Evolutionary conservation across 192 early-diverging fungal genomes (phyloP), one percentile per base, ranked within the genome.

Genomic region (Coemansia sp.): DNA sequence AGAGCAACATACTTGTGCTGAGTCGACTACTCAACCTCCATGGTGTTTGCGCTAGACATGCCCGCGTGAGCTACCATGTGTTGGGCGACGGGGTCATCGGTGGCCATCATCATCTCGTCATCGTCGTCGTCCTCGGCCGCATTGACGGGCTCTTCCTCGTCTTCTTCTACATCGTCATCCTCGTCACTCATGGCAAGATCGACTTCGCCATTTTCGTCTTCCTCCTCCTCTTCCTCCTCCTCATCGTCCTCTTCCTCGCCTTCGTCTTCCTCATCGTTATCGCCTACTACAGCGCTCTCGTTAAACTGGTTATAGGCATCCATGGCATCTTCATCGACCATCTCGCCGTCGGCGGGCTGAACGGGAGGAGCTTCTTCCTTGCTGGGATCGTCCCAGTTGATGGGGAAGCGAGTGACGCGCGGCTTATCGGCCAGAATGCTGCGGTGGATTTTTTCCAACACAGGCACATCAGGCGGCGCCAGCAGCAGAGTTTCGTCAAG

Each of bases 401-500:
- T 94, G 29, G 89, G 88, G 78, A 91, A 93, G 65, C 93, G 81
- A 10, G 96, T 97, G 11, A 99, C 96, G 64, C 93, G 90, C 20
- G 97, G 97, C 76, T 96, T 98, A 69, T 96, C 95, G 1, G 93
- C 94, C 70, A 99, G 80, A 67, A 98, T 96, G 67, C 88, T 93
- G 61, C 95, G 86, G 69, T 90, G 88, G 18, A 99, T 69, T 76
- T 93, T 94, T 13, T 91, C 91, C 51, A 95, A 82, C 27, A 81
- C 73, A 16, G 93, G 86, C 34, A 77, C 75, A n/a, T 85, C 85
- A 41, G 96, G 97, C 38, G 94, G 93, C 47, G 89, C 87, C 61
- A 91, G 87, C 68, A 90, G 87, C 51, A 96, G 75, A 63, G 88
- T 91, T 74, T 94, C 92, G 61, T 96, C 95, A 36, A 73, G 64